Evolutionary conservation across 139 green algal species (phyloP).

Genomic region (Spirogloea muscicola): DNA sequence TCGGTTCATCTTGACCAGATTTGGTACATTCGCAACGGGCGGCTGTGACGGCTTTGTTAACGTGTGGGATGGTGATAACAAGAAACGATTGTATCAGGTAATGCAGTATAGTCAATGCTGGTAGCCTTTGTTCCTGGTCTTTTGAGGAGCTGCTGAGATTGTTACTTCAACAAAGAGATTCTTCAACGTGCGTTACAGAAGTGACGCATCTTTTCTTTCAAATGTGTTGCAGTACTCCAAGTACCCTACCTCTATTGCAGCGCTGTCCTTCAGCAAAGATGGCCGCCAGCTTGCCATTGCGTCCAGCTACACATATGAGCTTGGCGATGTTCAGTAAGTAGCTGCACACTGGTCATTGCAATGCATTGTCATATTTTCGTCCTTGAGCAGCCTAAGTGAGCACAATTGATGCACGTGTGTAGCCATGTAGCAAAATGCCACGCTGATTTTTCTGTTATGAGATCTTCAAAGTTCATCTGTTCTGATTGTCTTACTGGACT

Average conservation of each 20-base stretch:
- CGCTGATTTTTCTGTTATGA: not conserved
- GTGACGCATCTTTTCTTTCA: not conserved
- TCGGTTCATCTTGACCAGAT: constrained; percentile 6
- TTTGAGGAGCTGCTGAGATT: no score
- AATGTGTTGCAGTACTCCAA: constrained; percentile 26
- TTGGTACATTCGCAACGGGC: constrained; percentile 87
- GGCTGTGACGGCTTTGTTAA: constrained; percentile 84
- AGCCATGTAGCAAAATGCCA: not conserved
- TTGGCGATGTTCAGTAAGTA: constrained; percentile 52
- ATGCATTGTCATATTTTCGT: not conserved
- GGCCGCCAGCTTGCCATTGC: constrained; percentile 75
- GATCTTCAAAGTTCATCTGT: not conserved
- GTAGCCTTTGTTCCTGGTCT: no score
- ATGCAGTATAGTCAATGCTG: not conserved
- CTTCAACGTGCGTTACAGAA: no score
- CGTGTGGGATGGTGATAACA: constrained; percentile 86
- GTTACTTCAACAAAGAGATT: no score
- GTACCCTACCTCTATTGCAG: constrained; percentile 80
- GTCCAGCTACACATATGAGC: constrained; percentile 79
- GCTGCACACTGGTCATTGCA: constrained; percentile 3
- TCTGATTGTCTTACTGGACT: not conserved
- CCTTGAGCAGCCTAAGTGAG: not conserved
- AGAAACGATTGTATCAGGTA: constrained; percentile 84
- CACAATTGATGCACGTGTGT: not conserved
- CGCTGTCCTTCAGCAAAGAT: constrained; percentile 71